phyloP scores from a whole-genome alignment of 345 rosid genomes.

The Acer negundo region DNA sequence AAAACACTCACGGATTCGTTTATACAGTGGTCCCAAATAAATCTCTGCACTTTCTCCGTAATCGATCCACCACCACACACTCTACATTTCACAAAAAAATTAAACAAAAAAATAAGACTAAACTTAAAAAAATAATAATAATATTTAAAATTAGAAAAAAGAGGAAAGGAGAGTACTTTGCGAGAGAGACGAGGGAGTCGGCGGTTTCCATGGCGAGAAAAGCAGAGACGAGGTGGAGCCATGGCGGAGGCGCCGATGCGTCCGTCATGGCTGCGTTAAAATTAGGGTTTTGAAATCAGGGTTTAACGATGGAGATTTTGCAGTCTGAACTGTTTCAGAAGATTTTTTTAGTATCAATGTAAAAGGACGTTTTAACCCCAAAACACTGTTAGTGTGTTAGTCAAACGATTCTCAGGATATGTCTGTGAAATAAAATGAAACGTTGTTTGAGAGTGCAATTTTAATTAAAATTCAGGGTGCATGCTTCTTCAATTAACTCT shows the following conservation, averaged over 20 bases:
- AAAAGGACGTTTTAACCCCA: no score
- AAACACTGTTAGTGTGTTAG: no score
- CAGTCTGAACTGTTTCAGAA: neutral
- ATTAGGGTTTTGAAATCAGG: neutral
- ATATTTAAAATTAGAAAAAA: neutral
- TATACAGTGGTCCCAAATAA: slow-evolving; percentile 67
- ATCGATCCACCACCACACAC: slow-evolving; percentile 60
- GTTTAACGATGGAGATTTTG: neutral
- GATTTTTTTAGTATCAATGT: no score
- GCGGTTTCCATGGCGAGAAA: slow-evolving; percentile 77
- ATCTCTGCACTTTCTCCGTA: slow-evolving; percentile 59
- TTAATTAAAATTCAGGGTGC: no score
- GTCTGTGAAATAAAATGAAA: no score
- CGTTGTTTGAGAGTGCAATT: no score
- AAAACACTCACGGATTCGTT: slow-evolving; percentile 48
- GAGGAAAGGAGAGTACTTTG: slow-evolving; percentile 43
- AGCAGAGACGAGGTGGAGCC: slow-evolving; percentile 61
- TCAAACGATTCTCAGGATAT: no score
- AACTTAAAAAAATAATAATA: neutral
- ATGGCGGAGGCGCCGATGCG: slow-evolving; percentile 27
- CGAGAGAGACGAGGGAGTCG: slow-evolving; percentile 45
- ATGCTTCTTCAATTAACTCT: no score
- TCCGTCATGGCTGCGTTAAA: slow-evolving; percentile 36
- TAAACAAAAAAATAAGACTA: neutral
- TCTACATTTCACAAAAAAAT: slow-evolving; percentile 26